Conservation (phyloP, 192 early-diverging fungal genomes). For the Umbelopsis sp. region DNA sequence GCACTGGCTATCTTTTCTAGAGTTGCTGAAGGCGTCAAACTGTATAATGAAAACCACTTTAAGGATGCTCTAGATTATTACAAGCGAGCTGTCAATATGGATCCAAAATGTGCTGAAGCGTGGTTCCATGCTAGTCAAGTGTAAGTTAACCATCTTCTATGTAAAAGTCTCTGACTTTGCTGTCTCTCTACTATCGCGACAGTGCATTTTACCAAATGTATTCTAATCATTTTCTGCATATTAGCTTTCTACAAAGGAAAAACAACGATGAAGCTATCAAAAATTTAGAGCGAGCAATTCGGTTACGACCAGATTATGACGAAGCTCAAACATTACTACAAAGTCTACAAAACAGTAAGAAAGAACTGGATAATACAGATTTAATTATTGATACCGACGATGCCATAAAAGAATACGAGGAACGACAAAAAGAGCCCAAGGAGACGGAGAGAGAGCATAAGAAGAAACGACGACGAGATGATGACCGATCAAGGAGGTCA, state of each 20-base stretch:
- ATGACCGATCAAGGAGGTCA: not conserved
- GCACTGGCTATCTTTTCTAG: constrained; percentile 3
- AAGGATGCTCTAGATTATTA: constrained; percentile 35
- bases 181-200: no score
- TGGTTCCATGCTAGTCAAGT: constrained; percentile 39
- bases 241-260: constrained; percentile 32
- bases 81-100: constrained; percentile 40
- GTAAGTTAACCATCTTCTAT: no score
- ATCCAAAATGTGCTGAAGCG: constrained; percentile 39
- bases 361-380: not conserved
- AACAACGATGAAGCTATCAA: constrained; percentile 52
- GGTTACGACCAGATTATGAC: constrained; percentile 46
- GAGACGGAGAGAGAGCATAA: constrained; percentile 1
- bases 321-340: constrained; percentile 43
- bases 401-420: constrained; percentile 10
- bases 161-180: no score
- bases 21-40: constrained; percentile 33
- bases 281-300: constrained; percentile 55
- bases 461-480: constrained; percentile 1
- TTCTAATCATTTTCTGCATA: not conserved
- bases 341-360: constrained; percentile 15
- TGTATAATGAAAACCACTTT: constrained; percentile 19
- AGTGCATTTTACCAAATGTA: not conserved
- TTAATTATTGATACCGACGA: constrained; percentile 15
- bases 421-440: constrained; percentile 1